phyloP scores from a whole-genome alignment of 257 asterid species.

The Schizonepeta tenuifolia region DNA sequence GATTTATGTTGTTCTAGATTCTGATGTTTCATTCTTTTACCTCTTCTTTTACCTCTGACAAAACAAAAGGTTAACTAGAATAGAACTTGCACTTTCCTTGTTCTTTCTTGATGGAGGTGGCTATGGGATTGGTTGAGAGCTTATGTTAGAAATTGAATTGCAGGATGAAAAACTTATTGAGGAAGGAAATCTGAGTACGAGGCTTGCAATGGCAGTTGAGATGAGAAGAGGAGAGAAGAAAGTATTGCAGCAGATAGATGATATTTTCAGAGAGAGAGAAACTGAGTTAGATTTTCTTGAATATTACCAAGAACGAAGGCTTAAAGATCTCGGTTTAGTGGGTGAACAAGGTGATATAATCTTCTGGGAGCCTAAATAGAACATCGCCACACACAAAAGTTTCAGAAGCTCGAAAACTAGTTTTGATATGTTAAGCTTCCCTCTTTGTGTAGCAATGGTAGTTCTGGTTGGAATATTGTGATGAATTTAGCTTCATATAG shows the following conservation, averaged over 20 bases:
- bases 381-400: neutral
- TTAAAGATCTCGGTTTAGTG: constrained; percentile 90
- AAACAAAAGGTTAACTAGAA: too few species aligned
- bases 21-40: neutral
- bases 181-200: constrained; percentile 62
- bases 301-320: constrained; percentile 90
- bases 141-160: constrained; percentile 17
- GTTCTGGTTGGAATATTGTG: constrained; percentile 9
- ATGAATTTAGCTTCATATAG: constrained; percentile 11
- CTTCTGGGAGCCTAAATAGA: constrained; percentile 88
- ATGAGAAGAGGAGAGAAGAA: constrained; percentile 84
- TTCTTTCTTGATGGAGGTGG: neutral
- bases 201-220: constrained; percentile 77
- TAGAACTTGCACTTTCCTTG: neutral
- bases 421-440: neutral
- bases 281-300: constrained; percentile 72
- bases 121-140: neutral
- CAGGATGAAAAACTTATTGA: constrained; percentile 83
- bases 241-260: constrained; percentile 81
- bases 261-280: constrained; percentile 71
- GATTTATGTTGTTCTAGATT: neutral
- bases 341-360: constrained; percentile 97
- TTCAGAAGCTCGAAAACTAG: too few species aligned
- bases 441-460: neutral
- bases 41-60: too few species aligned